Evolutionary conservation across 331 rosid species (phyloP).

Genomic region (Malus hybrid): DNA sequence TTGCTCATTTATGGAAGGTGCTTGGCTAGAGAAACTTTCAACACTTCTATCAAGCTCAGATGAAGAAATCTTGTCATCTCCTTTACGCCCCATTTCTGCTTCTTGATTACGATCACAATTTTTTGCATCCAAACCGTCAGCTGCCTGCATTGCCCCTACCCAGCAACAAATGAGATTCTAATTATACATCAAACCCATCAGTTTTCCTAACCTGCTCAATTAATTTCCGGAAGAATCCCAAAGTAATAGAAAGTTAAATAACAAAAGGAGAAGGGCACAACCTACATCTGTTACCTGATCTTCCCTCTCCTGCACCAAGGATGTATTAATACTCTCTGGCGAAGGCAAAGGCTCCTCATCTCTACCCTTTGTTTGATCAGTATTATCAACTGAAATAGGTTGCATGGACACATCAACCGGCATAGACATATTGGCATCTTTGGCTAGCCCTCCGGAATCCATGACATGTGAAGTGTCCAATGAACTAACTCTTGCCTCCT

Average conservation of each 20-base stretch:
- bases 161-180: constrained; percentile 75
- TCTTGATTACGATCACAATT: constrained; percentile 32
- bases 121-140: constrained; percentile 44
- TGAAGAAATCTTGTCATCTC: constrained; percentile 28
- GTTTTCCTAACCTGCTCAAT: constrained; percentile 22
- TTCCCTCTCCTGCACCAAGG: constrained; percentile 48
- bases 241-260: not conserved
- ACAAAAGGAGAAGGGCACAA: constrained; percentile 65
- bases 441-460: constrained; percentile 29
- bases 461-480: constrained; percentile 25
- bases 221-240: constrained; percentile 6
- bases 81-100: constrained; percentile 26
- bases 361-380: constrained; percentile 22
- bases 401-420: constrained; percentile 12
- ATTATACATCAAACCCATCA: constrained; percentile 45
- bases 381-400: constrained; percentile 18
- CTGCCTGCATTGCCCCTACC: constrained; percentile 95
- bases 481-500: constrained; percentile 20
- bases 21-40: constrained; percentile 26
- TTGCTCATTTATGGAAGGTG: constrained; percentile 31
- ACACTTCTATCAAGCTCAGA: constrained; percentile 21
- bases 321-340: not conserved
- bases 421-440: constrained; percentile 19
- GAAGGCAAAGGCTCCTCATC: constrained; percentile 5
- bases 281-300: constrained; percentile 92